These are phyloP conservation scores for Litsea cubeba DNA, from an alignment of 164 flowering plant genomes.

Conservation along the genomic window DNA sequence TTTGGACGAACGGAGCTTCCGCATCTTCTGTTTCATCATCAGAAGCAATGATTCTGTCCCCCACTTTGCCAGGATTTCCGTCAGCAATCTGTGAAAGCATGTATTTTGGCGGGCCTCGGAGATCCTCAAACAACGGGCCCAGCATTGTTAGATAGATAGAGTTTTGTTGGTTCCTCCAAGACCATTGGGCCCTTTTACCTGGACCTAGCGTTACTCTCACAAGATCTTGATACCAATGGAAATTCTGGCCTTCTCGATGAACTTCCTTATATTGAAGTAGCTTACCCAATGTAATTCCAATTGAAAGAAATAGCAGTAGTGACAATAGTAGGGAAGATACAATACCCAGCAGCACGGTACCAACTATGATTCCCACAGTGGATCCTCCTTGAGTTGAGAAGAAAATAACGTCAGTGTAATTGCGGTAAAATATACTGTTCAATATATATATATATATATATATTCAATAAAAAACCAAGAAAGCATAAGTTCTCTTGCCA, in stretches of 20 bases:
- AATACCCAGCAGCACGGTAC: slow-evolving; percentile 44
- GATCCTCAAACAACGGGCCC: slow-evolving; percentile 86
- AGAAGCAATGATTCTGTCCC: slow-evolving; percentile 68
- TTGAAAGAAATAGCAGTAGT: slow-evolving; percentile 65
- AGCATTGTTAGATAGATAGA: slow-evolving; percentile 41
- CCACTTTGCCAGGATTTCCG: slow-evolving; percentile 27
- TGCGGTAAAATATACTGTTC: background rate
- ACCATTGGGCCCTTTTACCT: slow-evolving; percentile 95
- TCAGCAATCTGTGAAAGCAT: slow-evolving; percentile 83
- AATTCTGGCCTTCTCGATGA: slow-evolving; percentile 66
- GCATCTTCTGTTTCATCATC: slow-evolving; percentile 99
- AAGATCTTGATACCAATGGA: slow-evolving; percentile 83
- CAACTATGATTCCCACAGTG: slow-evolving; percentile 44
- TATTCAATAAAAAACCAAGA: background rate
- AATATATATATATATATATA: no score
- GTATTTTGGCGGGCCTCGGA: slow-evolving; percentile 95
- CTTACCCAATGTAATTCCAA: slow-evolving; percentile 82
- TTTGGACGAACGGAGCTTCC: slow-evolving; percentile 88
- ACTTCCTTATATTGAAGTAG: slow-evolving; percentile 92
- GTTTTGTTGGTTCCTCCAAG: slow-evolving; percentile 66
- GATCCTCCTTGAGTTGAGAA: slow-evolving; percentile 45
- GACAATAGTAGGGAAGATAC: slow-evolving; percentile 42
- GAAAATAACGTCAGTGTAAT: background rate
- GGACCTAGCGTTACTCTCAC: slow-evolving; percentile 86
- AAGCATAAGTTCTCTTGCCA: background rate